Conservation (phyloP, 345 rosid species). For the Adansonia digitata region DNA sequence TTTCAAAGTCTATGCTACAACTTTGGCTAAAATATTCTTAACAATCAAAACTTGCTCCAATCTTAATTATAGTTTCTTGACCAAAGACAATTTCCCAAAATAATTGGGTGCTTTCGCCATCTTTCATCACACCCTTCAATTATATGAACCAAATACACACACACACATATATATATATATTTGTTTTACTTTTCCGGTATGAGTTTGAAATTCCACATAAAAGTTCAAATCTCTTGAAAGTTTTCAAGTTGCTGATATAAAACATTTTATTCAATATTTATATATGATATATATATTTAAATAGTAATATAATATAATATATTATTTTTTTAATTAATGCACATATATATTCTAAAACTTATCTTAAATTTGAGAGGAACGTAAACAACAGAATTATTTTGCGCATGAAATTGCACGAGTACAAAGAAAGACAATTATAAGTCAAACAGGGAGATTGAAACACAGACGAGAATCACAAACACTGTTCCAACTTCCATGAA, state of each 20-base stretch:
- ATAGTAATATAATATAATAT: no score
- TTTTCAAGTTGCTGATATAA: background rate
- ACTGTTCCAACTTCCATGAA: background rate
- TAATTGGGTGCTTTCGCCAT: background rate
- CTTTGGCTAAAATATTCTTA: background rate
- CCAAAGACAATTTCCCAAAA: background rate
- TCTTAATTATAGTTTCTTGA: background rate
- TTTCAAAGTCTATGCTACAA: background rate
- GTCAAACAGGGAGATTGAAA: background rate
- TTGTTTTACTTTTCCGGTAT: background rate
- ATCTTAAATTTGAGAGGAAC: no score
- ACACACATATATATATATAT: no score
- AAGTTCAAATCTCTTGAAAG: background rate
- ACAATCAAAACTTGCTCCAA: constrained; percentile 1
- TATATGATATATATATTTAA: no score
- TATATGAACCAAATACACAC: background rate
- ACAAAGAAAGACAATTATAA: background rate
- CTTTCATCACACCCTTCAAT: background rate
- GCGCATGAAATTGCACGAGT: background rate
- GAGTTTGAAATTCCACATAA: background rate
- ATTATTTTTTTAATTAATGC: no score
- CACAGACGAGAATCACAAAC: background rate
- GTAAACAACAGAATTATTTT: background rate
- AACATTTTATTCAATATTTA: no score
- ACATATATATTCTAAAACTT: no score